phyloP scores from a whole-genome alignment of 805 yeast species.

The Scheffersomyces spartinae region DNA sequence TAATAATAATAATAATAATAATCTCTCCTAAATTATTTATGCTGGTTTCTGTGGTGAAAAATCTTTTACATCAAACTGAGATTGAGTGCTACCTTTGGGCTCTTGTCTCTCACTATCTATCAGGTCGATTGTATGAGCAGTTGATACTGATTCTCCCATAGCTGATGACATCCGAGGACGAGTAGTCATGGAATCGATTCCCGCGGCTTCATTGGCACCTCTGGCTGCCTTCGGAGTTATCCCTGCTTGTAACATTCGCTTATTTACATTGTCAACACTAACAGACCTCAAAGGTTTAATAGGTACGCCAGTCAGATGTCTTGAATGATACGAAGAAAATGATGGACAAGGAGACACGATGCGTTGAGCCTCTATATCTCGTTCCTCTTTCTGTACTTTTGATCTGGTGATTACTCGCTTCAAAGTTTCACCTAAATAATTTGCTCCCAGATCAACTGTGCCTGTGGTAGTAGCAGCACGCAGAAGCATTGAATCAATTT shows the following conservation, averaged over 20 bases:
- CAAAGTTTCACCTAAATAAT: constrained; percentile 12
- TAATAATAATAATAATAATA: too few relatives aligned
- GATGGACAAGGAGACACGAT: too few relatives aligned
- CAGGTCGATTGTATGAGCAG: too few relatives aligned
- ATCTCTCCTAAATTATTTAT: too few relatives aligned
- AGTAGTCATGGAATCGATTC: constrained; percentile 19
- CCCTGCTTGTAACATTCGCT: constrained; percentile 17
- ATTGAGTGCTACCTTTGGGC: too few relatives aligned
- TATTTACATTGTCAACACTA: constrained; percentile 14
- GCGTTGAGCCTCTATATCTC: too few relatives aligned
- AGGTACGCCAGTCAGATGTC: constrained; percentile 1
- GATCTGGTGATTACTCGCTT: constrained; percentile 12
- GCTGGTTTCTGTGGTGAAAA: too few relatives aligned
- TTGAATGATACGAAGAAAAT: constrained; percentile 10
- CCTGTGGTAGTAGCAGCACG: constrained; percentile 11
- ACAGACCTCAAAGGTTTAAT: constrained; percentile 11
- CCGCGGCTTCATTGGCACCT: constrained; percentile 35
- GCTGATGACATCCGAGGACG: too few relatives aligned
- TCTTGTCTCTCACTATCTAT: too few relatives aligned
- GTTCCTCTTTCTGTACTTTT: constrained; percentile 5
- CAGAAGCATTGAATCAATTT: constrained; percentile 18
- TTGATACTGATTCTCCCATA: too few relatives aligned
- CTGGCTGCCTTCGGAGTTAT: constrained; percentile 30
- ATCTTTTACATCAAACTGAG: too few relatives aligned
- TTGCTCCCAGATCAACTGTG: constrained; percentile 11